A percentile compares a stretch with the other conserved stretches of the same genome.
These are phyloP conservation scores for Penicillium brevicompactum DNA, from an alignment of 2,329 filamentous ascomycete genomes.

Conservation along the genomic window DNA sequence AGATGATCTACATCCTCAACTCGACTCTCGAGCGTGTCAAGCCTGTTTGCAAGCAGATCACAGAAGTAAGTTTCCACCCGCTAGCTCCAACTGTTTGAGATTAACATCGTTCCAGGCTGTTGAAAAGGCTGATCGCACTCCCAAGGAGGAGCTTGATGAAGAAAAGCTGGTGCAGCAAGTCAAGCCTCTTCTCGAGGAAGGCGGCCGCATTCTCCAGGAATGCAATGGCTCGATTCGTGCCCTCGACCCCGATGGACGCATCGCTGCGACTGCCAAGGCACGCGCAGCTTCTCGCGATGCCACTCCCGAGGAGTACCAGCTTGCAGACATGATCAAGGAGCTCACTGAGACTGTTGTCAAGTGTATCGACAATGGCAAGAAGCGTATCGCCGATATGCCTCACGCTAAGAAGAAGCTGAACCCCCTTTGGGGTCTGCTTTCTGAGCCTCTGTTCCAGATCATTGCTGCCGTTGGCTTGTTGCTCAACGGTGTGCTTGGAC, in stretches of 20 bases:
- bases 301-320: constrained; percentile 77
- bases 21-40: constrained; percentile 81
- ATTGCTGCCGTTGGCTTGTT: constrained; percentile 84
- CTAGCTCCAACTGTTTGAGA: constrained; percentile 4
- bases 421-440: constrained; percentile 75
- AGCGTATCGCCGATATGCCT: constrained; percentile 86
- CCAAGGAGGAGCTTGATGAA: constrained; percentile 86
- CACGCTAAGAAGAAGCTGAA: constrained; percentile 94
- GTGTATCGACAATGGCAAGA: constrained; percentile 85
- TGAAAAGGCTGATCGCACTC: constrained; percentile 75
- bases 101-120: constrained; percentile 59
- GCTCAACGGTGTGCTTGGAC: constrained; percentile 77
- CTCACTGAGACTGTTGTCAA: constrained; percentile 78
- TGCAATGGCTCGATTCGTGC: constrained; percentile 84
- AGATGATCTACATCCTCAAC: constrained; percentile 72
- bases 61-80: constrained; percentile 58
- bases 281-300: constrained; percentile 74
- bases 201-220: constrained; percentile 77
- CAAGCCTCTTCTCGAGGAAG: constrained; percentile 86
- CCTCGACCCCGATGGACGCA: constrained; percentile 84
- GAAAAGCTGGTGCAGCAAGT: constrained; percentile 84
- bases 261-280: constrained; percentile 81
- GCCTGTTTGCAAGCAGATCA: constrained; percentile 84
- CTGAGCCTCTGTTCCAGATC: constrained; percentile 88
- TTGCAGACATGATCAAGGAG: constrained; percentile 83